Percentiles rank a stretch among this genome's conserved stretches.
Conservation (phyloP, 2,329 filamentous ascomycete genomes). For the Chaetomiaceae sp. region DNA sequence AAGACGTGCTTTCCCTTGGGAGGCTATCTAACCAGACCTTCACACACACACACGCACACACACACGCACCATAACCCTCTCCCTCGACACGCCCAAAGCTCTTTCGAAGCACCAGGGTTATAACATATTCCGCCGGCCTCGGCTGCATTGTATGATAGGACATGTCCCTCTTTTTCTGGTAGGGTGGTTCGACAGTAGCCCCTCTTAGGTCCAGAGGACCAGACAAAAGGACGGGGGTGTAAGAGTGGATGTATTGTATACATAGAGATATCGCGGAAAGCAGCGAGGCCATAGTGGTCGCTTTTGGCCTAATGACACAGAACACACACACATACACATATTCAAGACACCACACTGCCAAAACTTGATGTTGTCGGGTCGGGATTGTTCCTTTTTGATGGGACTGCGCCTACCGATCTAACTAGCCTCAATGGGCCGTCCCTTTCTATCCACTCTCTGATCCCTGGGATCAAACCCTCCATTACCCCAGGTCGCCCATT, state of each 20-base stretch:
- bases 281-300: neutral
- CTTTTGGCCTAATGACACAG: slow-evolving; percentile 14
- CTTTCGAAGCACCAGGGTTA: neutral
- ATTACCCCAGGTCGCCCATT: slow-evolving; percentile 93
- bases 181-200: neutral
- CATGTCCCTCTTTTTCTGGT: neutral
- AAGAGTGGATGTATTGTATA: slow-evolving; percentile 12
- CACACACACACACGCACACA: too few relatives aligned
- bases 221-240: slow-evolving; percentile 1
- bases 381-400: neutral
- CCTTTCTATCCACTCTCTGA: slow-evolving; percentile 81
- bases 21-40: neutral
- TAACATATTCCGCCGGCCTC: neutral
- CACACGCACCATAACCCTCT: too few relatives aligned
- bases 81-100: neutral
- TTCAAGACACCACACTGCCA: too few relatives aligned
- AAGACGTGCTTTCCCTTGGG: neutral
- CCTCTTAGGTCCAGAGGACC: neutral
- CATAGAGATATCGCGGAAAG: slow-evolving; percentile 11
- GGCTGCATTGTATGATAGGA: slow-evolving; percentile 10
- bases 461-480: slow-evolving; percentile 93
- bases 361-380: too few relatives aligned
- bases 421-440: slow-evolving; percentile 54
- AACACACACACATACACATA: too few relatives aligned
- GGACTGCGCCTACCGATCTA: slow-evolving; percentile 16